Base-by-base conservation (phyloP, 352 stramenopile species). In the Globisporangium viniferum region DNA sequence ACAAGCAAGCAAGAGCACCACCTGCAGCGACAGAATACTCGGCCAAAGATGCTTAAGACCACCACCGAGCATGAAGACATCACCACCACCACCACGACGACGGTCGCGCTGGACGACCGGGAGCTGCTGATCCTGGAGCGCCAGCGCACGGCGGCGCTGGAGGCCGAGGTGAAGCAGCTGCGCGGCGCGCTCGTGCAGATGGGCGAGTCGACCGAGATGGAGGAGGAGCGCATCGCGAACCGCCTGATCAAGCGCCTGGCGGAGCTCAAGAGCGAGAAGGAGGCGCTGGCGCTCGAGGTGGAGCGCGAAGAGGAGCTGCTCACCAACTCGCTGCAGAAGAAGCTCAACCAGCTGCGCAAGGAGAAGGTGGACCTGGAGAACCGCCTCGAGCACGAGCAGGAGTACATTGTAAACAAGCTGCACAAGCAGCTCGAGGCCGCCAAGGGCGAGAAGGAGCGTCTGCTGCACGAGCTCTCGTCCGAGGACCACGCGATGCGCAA, bases 301-400 rank as follows among this genome's bases (percentile, higher is more conserved):
- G 91, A 97, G 76, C 82, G 86, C 55, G 91, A 97, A 66, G 90
- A 97, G 75, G 91, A 97, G 73, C 79, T 96, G 27, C 76, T 97
- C 46, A 97, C 91, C 27, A 97, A 97, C 76, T 94, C 71, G 58
- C 75, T 97, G 29, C 85, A 93, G 64, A 95, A 95, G 77, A 96
- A 97, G 68, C 79, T 97, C n/a, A 80, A 89, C 66, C 78, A 94
- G 64, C 74, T 95, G 62, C 88, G 84, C 59, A 86, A 89, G 62
- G 91, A 97, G 71, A 97, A 97, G 67, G 82, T 97, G 60, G 91
- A 97, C 65, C 69, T 97, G 8, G 91, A 97, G 74, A 97, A 97
- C 77, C 93, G 96, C 69, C 82, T 97, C 10, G 91, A 97, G 77
- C 79, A 90, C 66, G 91, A 97, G 68, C 90, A 97, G 75, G 91